These are phyloP conservation scores for Ilyonectria mors-panacis DNA, from an alignment of 2,329 filamentous ascomycete species.

Conservation along the genomic window DNA sequence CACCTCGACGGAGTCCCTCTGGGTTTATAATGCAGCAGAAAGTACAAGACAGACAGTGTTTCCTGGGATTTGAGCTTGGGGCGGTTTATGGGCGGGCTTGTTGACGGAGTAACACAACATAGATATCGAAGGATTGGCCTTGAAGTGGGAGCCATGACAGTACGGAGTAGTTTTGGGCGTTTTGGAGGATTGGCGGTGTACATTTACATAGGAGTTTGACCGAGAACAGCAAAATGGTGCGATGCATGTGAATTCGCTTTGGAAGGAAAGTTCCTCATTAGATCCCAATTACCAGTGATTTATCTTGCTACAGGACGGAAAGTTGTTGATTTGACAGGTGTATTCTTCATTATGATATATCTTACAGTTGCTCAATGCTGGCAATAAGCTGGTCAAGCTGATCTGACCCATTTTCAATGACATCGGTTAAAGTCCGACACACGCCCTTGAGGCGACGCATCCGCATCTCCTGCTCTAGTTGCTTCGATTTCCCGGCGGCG, in stretches of 20 bases:
- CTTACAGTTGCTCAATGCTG: slow-evolving; percentile 72
- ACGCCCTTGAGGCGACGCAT: slow-evolving; percentile 72
- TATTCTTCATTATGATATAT: slow-evolving; percentile 8
- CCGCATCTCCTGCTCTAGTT: slow-evolving; percentile 83
- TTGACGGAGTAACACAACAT: slow-evolving; percentile 3
- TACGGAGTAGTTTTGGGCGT: slow-evolving; percentile 19
- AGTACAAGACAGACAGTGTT: slow-evolving; percentile 8
- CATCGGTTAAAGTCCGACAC: slow-evolving; percentile 58
- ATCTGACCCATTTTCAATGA: slow-evolving; percentile 57
- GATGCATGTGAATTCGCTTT: slow-evolving; percentile 7
- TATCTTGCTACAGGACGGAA: not conserved
- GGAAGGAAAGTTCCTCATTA: not conserved
- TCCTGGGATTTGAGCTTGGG: slow-evolving; percentile 3
- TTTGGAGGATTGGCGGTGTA: slow-evolving; percentile 12
- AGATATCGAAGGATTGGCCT: slow-evolving; percentile 4
- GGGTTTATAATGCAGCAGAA: slow-evolving; percentile 5
- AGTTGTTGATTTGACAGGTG: not conserved
- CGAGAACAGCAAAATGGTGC: slow-evolving; percentile 3
- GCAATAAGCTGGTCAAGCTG: slow-evolving; percentile 68
- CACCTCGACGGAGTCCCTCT: not conserved
- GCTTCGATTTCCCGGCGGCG: slow-evolving; percentile 82
- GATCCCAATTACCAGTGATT: slow-evolving; percentile 12
- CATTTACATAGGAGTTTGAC: slow-evolving; percentile 18
- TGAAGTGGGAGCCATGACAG: not conserved
- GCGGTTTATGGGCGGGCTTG: not conserved